Conservation (phyloP, 164 flowering plant species). For the Echeveria elegans region DNA sequence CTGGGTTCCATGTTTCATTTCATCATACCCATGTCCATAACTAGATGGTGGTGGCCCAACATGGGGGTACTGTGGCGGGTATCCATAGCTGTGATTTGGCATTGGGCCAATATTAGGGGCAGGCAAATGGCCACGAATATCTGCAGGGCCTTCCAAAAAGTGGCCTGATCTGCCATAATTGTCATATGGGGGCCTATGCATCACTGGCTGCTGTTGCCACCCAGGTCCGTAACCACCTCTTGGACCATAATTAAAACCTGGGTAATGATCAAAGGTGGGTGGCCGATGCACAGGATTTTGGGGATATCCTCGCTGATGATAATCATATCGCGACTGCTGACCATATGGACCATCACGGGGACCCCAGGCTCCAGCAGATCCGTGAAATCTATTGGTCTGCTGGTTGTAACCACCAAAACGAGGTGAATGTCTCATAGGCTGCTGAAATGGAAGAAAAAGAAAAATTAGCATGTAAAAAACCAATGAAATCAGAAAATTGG, state of each 20-base stretch:
- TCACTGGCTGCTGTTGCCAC: conserved; percentile 70
- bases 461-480: not conserved
- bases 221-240: conserved; percentile 49
- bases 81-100: conserved; percentile 60
- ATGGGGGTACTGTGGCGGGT: conserved; percentile 44
- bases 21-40: conserved; percentile 62
- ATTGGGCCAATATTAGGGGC: conserved; percentile 26
- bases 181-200: conserved; percentile 32
- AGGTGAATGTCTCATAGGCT: conserved; percentile 58
- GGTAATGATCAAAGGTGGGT: conserved; percentile 53
- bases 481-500: not conserved
- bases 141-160: conserved; percentile 39
- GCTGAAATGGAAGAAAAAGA: conserved; percentile 17
- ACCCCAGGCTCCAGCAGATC: conserved; percentile 63
- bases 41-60: conserved; percentile 42
- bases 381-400: conserved; percentile 55
- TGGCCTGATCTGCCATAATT: conserved; percentile 51
- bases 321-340: conserved; percentile 44
- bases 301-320: conserved; percentile 59
- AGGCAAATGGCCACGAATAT: conserved; percentile 19
- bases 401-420: conserved; percentile 46
- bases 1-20: conserved; percentile 47
- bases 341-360: conserved; percentile 43
- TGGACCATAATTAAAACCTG: conserved; percentile 48
- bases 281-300: conserved; percentile 51